phyloP scores from a whole-genome alignment of 257 asterid genomes.

The Solanum appendiculatum region DNA sequence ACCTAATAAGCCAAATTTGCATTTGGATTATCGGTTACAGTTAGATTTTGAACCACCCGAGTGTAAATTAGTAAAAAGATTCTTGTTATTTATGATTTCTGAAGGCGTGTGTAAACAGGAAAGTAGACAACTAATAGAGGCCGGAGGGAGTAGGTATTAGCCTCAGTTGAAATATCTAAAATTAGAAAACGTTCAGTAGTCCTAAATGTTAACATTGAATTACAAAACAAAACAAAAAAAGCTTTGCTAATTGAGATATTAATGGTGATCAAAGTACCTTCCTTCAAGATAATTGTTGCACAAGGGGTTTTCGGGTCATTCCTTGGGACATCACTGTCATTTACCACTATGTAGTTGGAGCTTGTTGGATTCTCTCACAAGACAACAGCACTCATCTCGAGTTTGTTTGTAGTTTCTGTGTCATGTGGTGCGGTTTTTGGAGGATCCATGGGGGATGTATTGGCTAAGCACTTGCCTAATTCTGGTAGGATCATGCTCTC shows the following conservation, averaged over 20 bases:
- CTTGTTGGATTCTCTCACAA: constrained; percentile 35
- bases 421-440: constrained; percentile 73
- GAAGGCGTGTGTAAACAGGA: too few relatives aligned
- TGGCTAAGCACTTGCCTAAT: constrained; percentile 55
- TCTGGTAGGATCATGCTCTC: constrained; percentile 68
- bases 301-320: constrained; percentile 7
- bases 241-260: background rate
- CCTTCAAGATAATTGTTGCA: constrained; percentile 1
- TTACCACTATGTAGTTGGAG: constrained; percentile 5
- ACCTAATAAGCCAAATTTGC: too few relatives aligned
- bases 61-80: too few relatives aligned
- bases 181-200: too few relatives aligned
- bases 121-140: too few relatives aligned
- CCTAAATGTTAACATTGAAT: background rate
- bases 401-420: constrained; percentile 45
- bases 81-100: too few relatives aligned
- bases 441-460: constrained; percentile 72
- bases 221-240: background rate
- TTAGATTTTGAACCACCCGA: too few relatives aligned
- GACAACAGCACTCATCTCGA: constrained; percentile 48
- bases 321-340: constrained; percentile 7
- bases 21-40: too few relatives aligned
- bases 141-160: too few relatives aligned
- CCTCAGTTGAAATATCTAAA: too few relatives aligned
- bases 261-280: background rate